phyloP scores from a whole-genome alignment of 164 flowering plant species.

The Chimonanthus salicifolius region DNA sequence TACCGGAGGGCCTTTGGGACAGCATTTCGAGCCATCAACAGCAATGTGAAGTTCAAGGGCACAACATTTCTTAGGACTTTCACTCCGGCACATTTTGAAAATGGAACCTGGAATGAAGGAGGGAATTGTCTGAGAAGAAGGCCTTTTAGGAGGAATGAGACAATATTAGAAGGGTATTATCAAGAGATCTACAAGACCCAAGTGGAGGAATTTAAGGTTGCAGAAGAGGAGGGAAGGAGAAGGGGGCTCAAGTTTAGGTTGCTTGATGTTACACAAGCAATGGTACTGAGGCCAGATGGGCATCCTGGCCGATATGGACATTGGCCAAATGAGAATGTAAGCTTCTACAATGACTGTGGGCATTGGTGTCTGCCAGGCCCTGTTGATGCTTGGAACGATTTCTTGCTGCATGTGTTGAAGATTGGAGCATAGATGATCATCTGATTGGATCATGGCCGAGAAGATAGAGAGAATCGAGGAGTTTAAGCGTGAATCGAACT shows the following conservation, averaged over 20 bases:
- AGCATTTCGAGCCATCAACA: no score
- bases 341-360: slow-evolving; percentile 30
- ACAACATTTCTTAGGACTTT: no score
- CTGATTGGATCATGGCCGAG: not conserved
- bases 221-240: slow-evolving; percentile 7
- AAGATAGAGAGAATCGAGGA: not conserved
- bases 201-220: not conserved
- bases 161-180: slow-evolving; percentile 16
- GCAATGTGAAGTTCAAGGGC: slow-evolving; percentile 14
- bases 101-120: slow-evolving; percentile 62
- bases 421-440: slow-evolving; percentile 8
- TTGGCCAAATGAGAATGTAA: slow-evolving; percentile 24
- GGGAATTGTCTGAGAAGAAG: slow-evolving; percentile 52
- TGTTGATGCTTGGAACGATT: slow-evolving; percentile 29
- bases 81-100: slow-evolving; percentile 37
- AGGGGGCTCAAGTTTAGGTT: slow-evolving; percentile 26
- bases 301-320: slow-evolving; percentile 38
- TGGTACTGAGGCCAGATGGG: slow-evolving; percentile 39
- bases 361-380: slow-evolving; percentile 49
- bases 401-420: slow-evolving; percentile 19
- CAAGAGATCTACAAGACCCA: slow-evolving; percentile 31
- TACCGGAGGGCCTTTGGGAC: not conserved
- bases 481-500: no score
- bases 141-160: slow-evolving; percentile 38
- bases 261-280: slow-evolving; percentile 29